Evolutionary conservation across 2,329 filamentous ascomycete genomes (phyloP).

Genomic region (Clonostachys sp.): DNA sequence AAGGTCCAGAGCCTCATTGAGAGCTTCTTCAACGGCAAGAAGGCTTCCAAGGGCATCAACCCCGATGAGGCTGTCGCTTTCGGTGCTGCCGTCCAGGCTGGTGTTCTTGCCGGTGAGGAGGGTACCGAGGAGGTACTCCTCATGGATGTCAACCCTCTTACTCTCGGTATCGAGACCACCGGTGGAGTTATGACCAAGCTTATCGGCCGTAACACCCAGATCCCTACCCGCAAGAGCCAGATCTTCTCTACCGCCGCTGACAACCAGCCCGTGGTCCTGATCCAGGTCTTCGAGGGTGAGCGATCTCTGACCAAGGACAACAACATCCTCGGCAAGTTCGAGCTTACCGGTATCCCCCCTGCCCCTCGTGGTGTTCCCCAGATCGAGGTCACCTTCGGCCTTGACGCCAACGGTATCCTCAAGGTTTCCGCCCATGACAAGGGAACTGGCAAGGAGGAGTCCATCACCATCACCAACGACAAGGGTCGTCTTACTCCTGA

Average conservation of each 20-base stretch:
- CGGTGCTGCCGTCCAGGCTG: slow-evolving; percentile 94
- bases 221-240: slow-evolving; percentile 94
- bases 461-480: slow-evolving; percentile 99
- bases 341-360: slow-evolving; percentile 91
- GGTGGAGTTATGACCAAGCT: slow-evolving; percentile 97
- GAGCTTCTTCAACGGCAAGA: slow-evolving; percentile 94
- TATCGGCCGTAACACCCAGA: slow-evolving; percentile 90
- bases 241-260: slow-evolving; percentile 97
- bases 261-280: slow-evolving; percentile 92
- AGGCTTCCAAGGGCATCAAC: slow-evolving; percentile 99
- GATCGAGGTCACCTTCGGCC: slow-evolving; percentile 96
- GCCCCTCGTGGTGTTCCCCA: slow-evolving; percentile 95
- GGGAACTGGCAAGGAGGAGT: slow-evolving; percentile 95
- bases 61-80: slow-evolving; percentile 98
- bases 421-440: slow-evolving; percentile 96
- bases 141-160: slow-evolving; percentile 96
- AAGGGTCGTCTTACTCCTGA: slow-evolving; percentile 95
- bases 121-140: slow-evolving; percentile 78
- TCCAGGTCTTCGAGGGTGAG: slow-evolving; percentile 95
- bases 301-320: slow-evolving; percentile 93
- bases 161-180: slow-evolving; percentile 95
- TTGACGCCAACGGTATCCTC: slow-evolving; percentile 97
- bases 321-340: slow-evolving; percentile 97
- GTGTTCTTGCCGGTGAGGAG: slow-evolving; percentile 86
- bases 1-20: slow-evolving; percentile 94